phyloP scores from a whole-genome alignment of 345 rosid species.

The Streptanthus diversifolius region DNA sequence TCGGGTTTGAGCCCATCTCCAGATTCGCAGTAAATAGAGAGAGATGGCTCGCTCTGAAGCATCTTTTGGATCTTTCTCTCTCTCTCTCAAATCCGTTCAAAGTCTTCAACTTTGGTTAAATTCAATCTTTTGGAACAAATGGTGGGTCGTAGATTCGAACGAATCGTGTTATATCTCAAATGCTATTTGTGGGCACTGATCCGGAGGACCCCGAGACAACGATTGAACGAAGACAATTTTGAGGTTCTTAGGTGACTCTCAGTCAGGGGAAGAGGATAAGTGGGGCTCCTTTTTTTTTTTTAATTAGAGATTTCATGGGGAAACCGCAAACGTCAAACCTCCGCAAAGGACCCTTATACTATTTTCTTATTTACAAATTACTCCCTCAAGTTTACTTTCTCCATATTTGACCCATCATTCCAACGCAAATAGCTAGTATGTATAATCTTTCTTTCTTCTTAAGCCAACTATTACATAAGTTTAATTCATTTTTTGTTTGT shows the following conservation, averaged over 20 bases:
- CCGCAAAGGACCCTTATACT: neutral
- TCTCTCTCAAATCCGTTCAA: neutral
- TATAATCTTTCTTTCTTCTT: no score
- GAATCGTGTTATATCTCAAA: neutral
- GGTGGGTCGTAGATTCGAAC: neutral
- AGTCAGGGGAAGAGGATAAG: slow-evolving; percentile 7
- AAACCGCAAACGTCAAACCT: neutral
- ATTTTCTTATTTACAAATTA: neutral
- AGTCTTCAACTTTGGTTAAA: slow-evolving; percentile 9
- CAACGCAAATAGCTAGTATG: neutral
- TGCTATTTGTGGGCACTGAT: slow-evolving; percentile 20
- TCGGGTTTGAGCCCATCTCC: slow-evolving; percentile 12
- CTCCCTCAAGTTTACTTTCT: neutral
- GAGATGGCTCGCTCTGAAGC: slow-evolving; percentile 56
- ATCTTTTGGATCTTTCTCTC: slow-evolving; percentile 31
- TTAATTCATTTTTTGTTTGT: no score
- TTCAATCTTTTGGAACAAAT: neutral
- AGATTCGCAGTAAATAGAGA: slow-evolving; percentile 45
- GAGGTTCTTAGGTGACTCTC: neutral
- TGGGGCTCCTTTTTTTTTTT: no score
- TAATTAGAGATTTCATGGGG: neutral
- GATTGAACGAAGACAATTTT: neutral
- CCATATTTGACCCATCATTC: neutral
- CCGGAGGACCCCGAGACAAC: slow-evolving; percentile 9
- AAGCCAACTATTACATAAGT: no score